Percentiles rank a stretch among this genome's conserved stretches.
phyloP scores from a whole-genome alignment of 2,329 filamentous ascomycete genomes.

The Aspergillus hortae region DNA sequence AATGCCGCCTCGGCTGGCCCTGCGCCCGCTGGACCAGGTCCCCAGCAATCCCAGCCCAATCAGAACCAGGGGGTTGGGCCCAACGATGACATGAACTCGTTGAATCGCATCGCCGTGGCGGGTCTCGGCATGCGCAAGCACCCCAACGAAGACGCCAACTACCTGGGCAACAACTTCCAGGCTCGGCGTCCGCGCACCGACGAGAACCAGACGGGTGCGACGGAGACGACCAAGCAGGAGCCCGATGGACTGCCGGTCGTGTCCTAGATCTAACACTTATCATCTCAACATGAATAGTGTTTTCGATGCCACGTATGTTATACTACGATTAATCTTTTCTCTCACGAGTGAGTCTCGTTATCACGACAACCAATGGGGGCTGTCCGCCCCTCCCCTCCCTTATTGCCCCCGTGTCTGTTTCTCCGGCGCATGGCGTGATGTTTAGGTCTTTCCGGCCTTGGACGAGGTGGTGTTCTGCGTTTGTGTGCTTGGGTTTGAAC shows the following conservation, averaged over 20 bases:
- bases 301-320: too few relatives aligned
- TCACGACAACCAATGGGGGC: background rate
- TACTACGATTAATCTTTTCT: constrained; percentile 1
- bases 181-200: constrained; percentile 30
- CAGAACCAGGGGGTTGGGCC: constrained; percentile 24
- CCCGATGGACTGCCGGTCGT: constrained; percentile 26
- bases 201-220: constrained; percentile 24
- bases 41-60: constrained; percentile 25
- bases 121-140: constrained; percentile 43
- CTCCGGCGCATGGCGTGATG: constrained; percentile 19
- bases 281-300: too few relatives aligned
- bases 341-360: background rate
- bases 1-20: constrained; percentile 14
- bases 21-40: constrained; percentile 20
- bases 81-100: constrained; percentile 38
- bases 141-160: constrained; percentile 35
- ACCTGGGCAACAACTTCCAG: constrained; percentile 30
- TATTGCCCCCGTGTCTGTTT: constrained; percentile 4
- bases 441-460: constrained; percentile 10
- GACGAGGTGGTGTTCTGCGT: constrained; percentile 18
- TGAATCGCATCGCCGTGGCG: constrained; percentile 43
- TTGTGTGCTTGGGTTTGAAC: constrained; percentile 7
- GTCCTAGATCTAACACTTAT: constrained; percentile 10
- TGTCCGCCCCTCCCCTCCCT: background rate
- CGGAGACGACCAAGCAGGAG: constrained; percentile 26